Base-by-base conservation (phyloP, 2,329 filamentous ascomycete species). In the Botrytis fabae region DNA sequence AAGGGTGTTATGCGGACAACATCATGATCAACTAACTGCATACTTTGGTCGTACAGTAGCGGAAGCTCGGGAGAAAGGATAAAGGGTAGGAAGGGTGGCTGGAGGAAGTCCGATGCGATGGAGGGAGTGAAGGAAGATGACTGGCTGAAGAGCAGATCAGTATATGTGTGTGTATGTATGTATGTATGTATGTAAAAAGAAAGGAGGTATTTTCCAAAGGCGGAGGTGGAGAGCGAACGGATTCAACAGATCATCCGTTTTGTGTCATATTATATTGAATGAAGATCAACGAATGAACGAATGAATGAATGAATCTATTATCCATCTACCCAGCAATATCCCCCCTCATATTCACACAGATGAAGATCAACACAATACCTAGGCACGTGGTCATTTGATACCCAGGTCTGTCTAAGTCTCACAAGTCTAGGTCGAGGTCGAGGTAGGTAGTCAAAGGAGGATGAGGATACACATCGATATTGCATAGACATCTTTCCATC, bases 61-160 rank as follows among this genome's bases (percentile, higher is more conserved):
- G 64, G 64, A 40, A 40, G 28, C 18, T 68, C 46, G 64, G 64
- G 46, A 54, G n/a, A 66, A 42, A 66, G 64, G 62, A 42, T 46
- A 42, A 18, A 42, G 42, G 48, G 14, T 40, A 66, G 64, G 51
- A 20, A 46, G n/a, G 25, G 16, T 22, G n/a, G 64, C 25, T 65
- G 63, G 46, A 59, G n/a, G 54, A 22, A 54, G 51, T 28, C 14
- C 6, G 51, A 57, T 57, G 51, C 28, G n/a, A 54, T 28, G 51
- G 51, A 28, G 51, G n/a, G 14, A 4, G 1, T 28, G n/a, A 12
- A 28, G 51, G 5, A n/a, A 12, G n/a, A 51, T 25, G 4, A 54
- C 51, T 54, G 51, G 51, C 28, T 3, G 51, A 28, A 8, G 14
- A 28, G n/a, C 7, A 25, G 1, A 28, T 28, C 28, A 28, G 28